Percentiles rank a stretch among this genome's conserved stretches.
Conservation (phyloP, 2,329 filamentous ascomycete species). For the Beauveria caledonica region DNA sequence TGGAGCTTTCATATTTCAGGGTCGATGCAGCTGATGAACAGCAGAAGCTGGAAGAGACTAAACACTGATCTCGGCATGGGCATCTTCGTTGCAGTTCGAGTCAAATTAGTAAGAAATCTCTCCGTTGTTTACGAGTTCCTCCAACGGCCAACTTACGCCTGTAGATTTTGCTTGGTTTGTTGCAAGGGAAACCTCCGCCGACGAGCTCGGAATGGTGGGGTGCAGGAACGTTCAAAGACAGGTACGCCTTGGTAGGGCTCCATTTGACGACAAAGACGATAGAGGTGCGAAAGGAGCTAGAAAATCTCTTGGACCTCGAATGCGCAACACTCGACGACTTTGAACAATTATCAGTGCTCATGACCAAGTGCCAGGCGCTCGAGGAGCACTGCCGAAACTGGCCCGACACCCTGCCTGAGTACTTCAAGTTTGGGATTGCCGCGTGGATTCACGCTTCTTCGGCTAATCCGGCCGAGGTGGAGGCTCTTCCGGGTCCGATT, state of each 20-base stretch:
- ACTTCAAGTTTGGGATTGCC: background rate
- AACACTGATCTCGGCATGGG: constrained; percentile 1
- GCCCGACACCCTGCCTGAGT: background rate
- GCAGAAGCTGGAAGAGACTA: constrained; percentile 4
- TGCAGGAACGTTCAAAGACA: constrained; percentile 2
- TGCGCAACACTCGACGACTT: background rate
- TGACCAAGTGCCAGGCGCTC: background rate
- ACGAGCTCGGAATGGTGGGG: background rate
- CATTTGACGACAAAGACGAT: background rate
- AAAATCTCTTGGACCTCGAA: background rate
- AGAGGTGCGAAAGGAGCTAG: background rate
- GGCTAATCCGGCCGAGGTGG: background rate
- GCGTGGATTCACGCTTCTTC: background rate
- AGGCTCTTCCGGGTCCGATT: background rate
- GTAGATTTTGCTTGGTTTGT: background rate
- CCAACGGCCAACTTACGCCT: background rate
- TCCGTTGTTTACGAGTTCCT: background rate
- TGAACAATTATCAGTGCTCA: background rate
- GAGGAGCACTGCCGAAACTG: background rate
- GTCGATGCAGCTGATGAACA: constrained; percentile 5
- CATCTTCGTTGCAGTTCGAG: background rate
- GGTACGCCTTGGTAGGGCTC: background rate
- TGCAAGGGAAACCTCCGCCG: background rate
- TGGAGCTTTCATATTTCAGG: background rate
- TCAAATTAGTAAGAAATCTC: background rate